Evolutionary conservation across 2,329 filamentous ascomycete genomes (phyloP).

Genomic region (Fusarium sp.): DNA sequence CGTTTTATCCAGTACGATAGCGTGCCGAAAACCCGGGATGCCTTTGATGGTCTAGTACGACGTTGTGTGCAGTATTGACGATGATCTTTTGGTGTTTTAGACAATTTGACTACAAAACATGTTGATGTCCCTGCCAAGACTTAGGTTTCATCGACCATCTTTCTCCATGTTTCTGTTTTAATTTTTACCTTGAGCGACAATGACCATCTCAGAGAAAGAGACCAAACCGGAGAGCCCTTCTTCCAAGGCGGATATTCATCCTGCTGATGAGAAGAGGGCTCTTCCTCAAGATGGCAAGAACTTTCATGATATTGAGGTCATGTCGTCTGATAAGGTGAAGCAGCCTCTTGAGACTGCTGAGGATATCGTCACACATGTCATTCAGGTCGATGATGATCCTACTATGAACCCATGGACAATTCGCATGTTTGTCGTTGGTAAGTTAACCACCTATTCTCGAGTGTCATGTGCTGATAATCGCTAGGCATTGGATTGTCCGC

Average conservation of each 20-base stretch:
- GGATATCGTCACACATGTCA: constrained; percentile 43
- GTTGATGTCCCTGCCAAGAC: background rate
- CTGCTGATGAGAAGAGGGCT: constrained; percentile 18
- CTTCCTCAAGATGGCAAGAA: constrained; percentile 5
- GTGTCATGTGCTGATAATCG: background rate
- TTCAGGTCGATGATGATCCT: constrained; percentile 44
- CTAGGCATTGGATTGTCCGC: constrained; percentile 38
- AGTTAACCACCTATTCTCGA: background rate
- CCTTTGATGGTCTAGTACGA: background rate
- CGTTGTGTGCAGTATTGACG: background rate
- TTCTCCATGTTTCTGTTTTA: constrained; percentile 1
- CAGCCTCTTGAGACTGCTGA: constrained; percentile 28
- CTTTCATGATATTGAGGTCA: constrained; percentile 8
- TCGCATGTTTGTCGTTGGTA: constrained; percentile 40
- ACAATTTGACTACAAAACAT: constrained; percentile 8
- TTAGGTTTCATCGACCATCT: background rate
- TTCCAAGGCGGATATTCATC: constrained; percentile 1
- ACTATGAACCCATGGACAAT: constrained; percentile 42
- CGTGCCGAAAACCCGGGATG: constrained; percentile 24
- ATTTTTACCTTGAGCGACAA: background rate
- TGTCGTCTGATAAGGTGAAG: constrained; percentile 6
- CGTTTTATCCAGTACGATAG: constrained; percentile 15
- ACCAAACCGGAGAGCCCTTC: background rate
- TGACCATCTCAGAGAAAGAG: constrained; percentile 13
- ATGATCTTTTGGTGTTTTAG: constrained; percentile 2